Evolutionary conservation across 371 early-diverging fungal species (phyloP).

Genomic region (Sporodiniella umbellata): DNA sequence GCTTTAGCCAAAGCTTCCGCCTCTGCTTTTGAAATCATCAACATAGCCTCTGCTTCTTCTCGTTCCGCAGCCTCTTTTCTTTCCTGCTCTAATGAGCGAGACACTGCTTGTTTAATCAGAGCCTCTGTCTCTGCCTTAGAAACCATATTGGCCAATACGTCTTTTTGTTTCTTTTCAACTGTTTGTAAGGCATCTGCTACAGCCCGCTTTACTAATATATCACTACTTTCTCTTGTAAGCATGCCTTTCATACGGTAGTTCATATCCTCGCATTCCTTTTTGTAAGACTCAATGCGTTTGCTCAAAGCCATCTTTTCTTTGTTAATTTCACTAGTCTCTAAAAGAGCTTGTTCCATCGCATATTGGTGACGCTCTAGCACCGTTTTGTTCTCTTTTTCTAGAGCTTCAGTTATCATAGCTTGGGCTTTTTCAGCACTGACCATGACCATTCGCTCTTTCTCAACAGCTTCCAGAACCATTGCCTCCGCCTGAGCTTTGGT

Average conservation of each 20-base stretch:
- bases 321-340: neutral
- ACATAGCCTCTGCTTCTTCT: slow-evolving; percentile 13
- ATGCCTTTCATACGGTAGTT: slow-evolving; percentile 12
- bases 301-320: slow-evolving; percentile 6
- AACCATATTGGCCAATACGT: slow-evolving; percentile 15
- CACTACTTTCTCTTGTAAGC: slow-evolving; percentile 16
- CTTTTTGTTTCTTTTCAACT: slow-evolving; percentile 11
- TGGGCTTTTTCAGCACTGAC: neutral
- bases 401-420: neutral
- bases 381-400: neutral
- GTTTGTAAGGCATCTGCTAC: slow-evolving; percentile 11
- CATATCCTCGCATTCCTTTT: slow-evolving; percentile 15
- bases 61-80: slow-evolving; percentile 12
- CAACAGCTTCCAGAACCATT: slow-evolving; percentile 13
- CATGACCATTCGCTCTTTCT: neutral
- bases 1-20: slow-evolving; percentile 20
- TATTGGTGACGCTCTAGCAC: neutral
- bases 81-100: slow-evolving; percentile 16
- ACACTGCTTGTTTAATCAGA: slow-evolving; percentile 14
- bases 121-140: slow-evolving; percentile 10
- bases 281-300: slow-evolving; percentile 11
- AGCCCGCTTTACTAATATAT: slow-evolving; percentile 16
- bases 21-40: slow-evolving; percentile 27
- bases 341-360: neutral
- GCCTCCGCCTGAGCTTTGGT: slow-evolving; percentile 13